Evolutionary conservation across 331 rosid genomes (phyloP).

Genomic region (Saraca asoca): DNA sequence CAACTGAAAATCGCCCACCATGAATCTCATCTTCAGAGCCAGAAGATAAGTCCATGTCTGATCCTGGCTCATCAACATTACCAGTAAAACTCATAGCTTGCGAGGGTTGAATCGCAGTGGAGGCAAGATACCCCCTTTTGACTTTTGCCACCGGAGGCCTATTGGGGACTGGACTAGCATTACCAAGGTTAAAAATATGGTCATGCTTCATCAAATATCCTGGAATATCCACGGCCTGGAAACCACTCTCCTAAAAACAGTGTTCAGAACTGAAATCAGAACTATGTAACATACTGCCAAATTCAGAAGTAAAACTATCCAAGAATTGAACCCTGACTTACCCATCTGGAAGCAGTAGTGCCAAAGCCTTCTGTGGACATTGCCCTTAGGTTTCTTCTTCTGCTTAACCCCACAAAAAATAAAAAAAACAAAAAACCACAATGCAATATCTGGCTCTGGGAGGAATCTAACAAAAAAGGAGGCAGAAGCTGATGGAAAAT

Average conservation of each 20-base stretch:
- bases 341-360: conserved; percentile 31
- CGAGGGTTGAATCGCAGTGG: not conserved
- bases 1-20: conserved; percentile 12
- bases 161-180: too few relatives aligned
- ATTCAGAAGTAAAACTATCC: not conserved
- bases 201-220: not conserved
- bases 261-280: not conserved
- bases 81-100: not conserved
- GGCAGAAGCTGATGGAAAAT: too few relatives aligned
- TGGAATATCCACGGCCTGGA: not conserved
- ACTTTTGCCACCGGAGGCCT: too few relatives aligned
- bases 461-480: too few relatives aligned
- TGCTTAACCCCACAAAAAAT: not conserved
- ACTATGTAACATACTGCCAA: not conserved
- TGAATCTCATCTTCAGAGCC: conserved; percentile 24
- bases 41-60: conserved; percentile 33
- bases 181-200: conserved; percentile 27
- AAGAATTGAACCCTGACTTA: not conserved
- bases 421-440: not conserved
- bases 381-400: not conserved
- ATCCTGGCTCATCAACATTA: conserved; percentile 8
- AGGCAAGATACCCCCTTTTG: conserved; percentile 11
- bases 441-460: not conserved
- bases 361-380: conserved; percentile 26
- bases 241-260: not conserved